Evolutionary conservation across 805 yeast species (phyloP), one percentile per base, ranked within the genome.

Genomic region (Ogataea nonfermentans): DNA sequence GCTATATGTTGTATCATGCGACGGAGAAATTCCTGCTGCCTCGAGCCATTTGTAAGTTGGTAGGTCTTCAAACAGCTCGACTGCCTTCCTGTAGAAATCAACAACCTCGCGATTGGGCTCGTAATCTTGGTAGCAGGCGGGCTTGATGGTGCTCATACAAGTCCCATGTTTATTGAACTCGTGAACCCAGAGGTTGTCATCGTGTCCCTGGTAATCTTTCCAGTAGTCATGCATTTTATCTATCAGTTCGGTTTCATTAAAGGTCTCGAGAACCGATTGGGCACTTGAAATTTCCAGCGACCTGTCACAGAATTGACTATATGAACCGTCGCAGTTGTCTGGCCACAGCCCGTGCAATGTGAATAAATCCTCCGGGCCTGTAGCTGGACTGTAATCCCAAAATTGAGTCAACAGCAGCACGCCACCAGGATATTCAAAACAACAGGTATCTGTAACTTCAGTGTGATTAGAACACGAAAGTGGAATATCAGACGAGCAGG

Each of bases 161-260:
- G 96, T 88, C 16, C 90, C 97, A 59, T 90, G 98, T 60, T 90
- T 90, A 67, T 90, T 89, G 71, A 76, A 90, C 63, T 90, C 97
- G 62, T 90, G 96, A 24, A 75, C 71, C 98, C 98, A 90, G 35
- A 90, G 66, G 5, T 71, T 57, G 42, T 76, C 80, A 57, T 84
- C 91, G 41, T 74, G 60, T 9, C 87, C 87, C 35, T 76, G 78
- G 54, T 73, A 74, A 53, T 83, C 81, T 58, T 83, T 81, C 97
- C 97, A 90, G 44, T 71, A 62, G 22, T 54, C 53, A 17, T 65
- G 48, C 87, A 90, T 78, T 43, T 72, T 70, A 1, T 64, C 61
- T 32, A 84, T 66, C 34, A 88, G 66, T 8, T 73, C 80, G 8
- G 56, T 50, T 38, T 81, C 81, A 24, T 65, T 63, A 39, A 70